phyloP scores from a whole-genome alignment of 768 basidiomycete species.

The Termitomyces sp. region DNA sequence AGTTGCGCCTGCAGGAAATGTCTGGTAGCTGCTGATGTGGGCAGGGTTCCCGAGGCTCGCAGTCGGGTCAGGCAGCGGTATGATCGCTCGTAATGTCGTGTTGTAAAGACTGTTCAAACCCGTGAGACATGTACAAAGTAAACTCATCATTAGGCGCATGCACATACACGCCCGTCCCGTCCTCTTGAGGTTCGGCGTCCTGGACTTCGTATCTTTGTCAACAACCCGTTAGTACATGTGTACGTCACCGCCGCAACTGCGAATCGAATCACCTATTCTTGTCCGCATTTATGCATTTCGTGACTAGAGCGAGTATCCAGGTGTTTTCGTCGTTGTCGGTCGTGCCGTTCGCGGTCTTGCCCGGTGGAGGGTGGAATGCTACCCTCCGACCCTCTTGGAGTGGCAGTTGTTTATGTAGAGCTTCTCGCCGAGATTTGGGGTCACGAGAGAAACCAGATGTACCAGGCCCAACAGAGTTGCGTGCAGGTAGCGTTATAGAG shows the following conservation, averaged over 20 bases:
- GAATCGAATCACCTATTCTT: conserved; percentile 50
- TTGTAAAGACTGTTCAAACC: conserved; percentile 48
- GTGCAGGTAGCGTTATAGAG: conserved; percentile 51
- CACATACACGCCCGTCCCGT: conserved; percentile 59
- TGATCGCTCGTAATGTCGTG: conserved; percentile 63
- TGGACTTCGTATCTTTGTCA: conserved; percentile 72
- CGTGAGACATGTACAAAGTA: conserved; percentile 1
- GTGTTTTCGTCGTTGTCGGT: conserved; percentile 45
- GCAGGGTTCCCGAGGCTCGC: conserved; percentile 51
- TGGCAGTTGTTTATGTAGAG: conserved; percentile 54
- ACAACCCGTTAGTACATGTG: background rate
- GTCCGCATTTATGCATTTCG: conserved; percentile 62
- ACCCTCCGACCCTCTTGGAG: conserved; percentile 73
- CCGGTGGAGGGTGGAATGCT: conserved; percentile 68
- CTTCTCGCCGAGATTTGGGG: conserved; percentile 61
- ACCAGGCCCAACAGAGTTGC: conserved; percentile 54
- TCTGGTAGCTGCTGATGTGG: conserved; percentile 65
- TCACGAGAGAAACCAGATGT: conserved; percentile 52
- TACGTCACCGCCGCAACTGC: background rate
- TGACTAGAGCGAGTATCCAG: conserved; percentile 81
- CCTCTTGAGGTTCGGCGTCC: conserved; percentile 79
- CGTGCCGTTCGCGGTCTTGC: conserved; percentile 37
- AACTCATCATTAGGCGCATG: background rate
- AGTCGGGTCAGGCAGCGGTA: conserved; percentile 74
- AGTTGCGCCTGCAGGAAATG: conserved; percentile 63